Evolutionary conservation across 805 yeast genomes (phyloP).

Genomic region (Zygoascus bituminiphila): DNA sequence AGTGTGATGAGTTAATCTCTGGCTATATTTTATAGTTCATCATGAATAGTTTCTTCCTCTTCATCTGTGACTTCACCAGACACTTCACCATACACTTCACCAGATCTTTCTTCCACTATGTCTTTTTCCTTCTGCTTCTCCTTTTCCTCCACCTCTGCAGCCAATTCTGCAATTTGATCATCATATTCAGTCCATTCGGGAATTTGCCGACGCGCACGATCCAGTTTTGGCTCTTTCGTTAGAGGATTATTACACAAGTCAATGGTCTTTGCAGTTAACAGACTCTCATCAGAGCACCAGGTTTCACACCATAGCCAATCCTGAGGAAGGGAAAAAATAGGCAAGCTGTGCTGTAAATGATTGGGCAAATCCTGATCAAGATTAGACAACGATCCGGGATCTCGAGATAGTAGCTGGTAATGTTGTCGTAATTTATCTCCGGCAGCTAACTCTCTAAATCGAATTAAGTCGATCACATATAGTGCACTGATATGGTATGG

Average conservation of each 20-base stretch:
- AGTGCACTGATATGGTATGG: conserved; percentile 81
- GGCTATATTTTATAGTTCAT: conserved; percentile 6
- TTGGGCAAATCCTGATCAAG: conserved; percentile 94
- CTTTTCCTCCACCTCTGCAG: not conserved
- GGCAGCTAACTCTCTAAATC: conserved; percentile 55
- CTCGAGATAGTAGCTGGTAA: conserved; percentile 73
- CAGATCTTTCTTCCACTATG: no score
- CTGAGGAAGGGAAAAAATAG: conserved; percentile 64
- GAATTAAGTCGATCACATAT: conserved; percentile 67
- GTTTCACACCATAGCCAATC: conserved; percentile 95
- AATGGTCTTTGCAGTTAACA: conserved; percentile 61
- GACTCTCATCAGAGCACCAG: conserved; percentile 67
- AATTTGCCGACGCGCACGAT: conserved; percentile 62
- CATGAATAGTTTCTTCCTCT: conserved; percentile 6
- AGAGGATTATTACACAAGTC: conserved; percentile 80
- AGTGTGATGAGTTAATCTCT: no score
- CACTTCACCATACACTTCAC: not conserved
- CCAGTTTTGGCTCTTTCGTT: conserved; percentile 71
- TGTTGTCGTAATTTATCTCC: conserved; percentile 80
- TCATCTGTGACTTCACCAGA: conserved; percentile 2
- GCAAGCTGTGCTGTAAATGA: conserved; percentile 59
- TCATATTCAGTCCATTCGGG: conserved; percentile 74
- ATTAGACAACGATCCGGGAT: conserved; percentile 69
- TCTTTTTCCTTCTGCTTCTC: conserved; percentile 2
- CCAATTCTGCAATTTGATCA: conserved; percentile 34